Evolutionary conservation across 257 asterid genomes (phyloP), one percentile per base, ranked within the genome.

Genomic region (Datura wrightii): DNA sequence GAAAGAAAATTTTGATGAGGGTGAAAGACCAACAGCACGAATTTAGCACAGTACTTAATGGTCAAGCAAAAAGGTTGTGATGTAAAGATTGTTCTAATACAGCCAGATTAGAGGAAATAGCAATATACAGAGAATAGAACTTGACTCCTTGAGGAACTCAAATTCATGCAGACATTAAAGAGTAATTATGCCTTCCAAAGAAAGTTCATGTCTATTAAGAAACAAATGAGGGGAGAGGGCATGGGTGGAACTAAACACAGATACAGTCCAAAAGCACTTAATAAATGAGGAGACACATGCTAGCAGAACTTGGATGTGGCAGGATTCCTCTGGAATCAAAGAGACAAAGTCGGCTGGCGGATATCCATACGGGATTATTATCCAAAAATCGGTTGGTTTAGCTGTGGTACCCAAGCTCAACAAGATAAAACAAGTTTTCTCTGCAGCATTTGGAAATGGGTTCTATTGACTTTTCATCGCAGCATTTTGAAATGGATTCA

Each of bases 401-500:
- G 10, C 80, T n/a, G 44, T 10, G 56, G 41, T 5, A 72, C 2
- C 58, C 58, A 72, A 72, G 58, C 58, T n/a, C 58, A 72, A 44
- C 80, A 72, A 72, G 34, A 58, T 46, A 72, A 71, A 8, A 70
- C 15, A 18, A 5, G 37, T 41, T 70, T 18, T 18, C 39, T n/a
- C 80, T 5, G 58, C 79, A 44, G 41, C 48, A 71, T 42, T 42
- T 71, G 54, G 16, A 71, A 42, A 71, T 2, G 79, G 79, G 15
- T 70, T 70, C 37, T 66, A 66, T 6, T 42, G 42, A 5, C 59
- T 46, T 44, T 42, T 44, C 59, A 48, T 59, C 8, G 18, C 59
- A 46, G 13, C 81, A 76, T 31, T n/a, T 50, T 50, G 60, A 50
- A 76, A 76, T 13, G 60, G 82, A 76, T 50, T 50, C 24, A 31